Conservation (phyloP, 129 eudicot genomes). For the Artemisia annua region DNA sequence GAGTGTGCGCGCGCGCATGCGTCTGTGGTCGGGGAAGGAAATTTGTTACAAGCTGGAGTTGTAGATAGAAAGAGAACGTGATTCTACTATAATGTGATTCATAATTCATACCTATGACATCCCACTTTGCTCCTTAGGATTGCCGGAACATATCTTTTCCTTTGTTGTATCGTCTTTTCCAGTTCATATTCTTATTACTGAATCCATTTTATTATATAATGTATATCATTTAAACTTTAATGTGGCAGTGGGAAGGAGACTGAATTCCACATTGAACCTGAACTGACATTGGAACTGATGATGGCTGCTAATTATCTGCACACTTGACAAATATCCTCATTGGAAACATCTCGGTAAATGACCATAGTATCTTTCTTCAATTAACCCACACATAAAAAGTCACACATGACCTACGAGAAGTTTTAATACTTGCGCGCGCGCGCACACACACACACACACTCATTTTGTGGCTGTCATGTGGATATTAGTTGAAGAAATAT, state of each 20-base stretch:
- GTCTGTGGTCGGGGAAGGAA: no score
- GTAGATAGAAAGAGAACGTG: no score
- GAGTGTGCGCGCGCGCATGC: no score
- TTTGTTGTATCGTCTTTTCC: neutral
- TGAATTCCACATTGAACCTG: constrained; percentile 97
- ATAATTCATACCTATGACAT: no score
- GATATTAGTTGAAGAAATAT: neutral
- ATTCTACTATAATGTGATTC: no score
- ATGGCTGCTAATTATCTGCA: constrained; percentile 98
- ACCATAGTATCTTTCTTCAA: constrained; percentile 18
- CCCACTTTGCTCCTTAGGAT: no score
- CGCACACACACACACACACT: neutral
- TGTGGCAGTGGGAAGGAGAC: constrained; percentile 90
- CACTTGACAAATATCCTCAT: constrained; percentile 47
- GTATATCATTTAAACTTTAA: constrained; percentile 1
- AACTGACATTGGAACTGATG: constrained; percentile 93
- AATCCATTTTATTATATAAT: neutral
- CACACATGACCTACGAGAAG: neutral
- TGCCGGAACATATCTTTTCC: neutral
- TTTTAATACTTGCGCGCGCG: neutral
- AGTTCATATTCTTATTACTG: constrained; percentile 6
- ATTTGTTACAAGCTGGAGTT: no score
- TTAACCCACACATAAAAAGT: neutral
- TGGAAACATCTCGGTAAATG: constrained; percentile 12
- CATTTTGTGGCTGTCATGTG: neutral